Base-by-base conservation (phyloP, 108 stramenopile species). In the Discostella pseudostelligera region DNA sequence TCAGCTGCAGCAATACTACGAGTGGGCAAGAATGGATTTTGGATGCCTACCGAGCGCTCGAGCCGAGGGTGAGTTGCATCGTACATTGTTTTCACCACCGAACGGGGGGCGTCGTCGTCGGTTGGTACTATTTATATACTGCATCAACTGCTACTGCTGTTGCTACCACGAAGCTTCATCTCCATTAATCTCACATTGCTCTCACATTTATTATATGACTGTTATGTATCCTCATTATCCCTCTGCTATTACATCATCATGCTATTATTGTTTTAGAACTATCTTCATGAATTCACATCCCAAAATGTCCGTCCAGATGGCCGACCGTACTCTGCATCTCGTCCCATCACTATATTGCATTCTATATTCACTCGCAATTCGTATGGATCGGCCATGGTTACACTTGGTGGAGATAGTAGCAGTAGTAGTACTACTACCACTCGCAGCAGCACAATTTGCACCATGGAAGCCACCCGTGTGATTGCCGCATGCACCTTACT, bases 221-320 rank as follows among this genome's bases (percentile, higher is more conserved):
- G 39, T 49, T 32, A 24, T 32, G 14, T 19, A 8, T 32, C 13
- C 48, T 1, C n/a, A n/a, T n/a, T n/a, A n/a, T n/a, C 17, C 53
- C 11, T 14, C 13, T 21, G 24, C 24, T 37, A n/a, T 48, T 22
- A 12, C 24, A 16, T 54, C 35, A 19, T 21, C 10, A 16, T 62
- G 13, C 1, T 48, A 8, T 39, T 17, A 50, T 16, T 36, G 36
- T 43, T 35, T 0, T 8, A 69, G 79, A 74, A 81, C 57, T 83
- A 83, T 53, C 71, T 87, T 1, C 53, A 66, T 12, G 76, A 72
- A 59, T 87, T 84, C 77, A 85, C 80, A 43, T 37, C 69, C 8
- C 54, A 79, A 32, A 69, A 70, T 26, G 83, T 85, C 20, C 86
- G 90, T 32, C 84, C 88, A 8, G 84, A 87, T 66, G 88, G 86